Evolutionary conservation across 202 grass and related monocot species (phyloP).

Genomic region (Alloteropsis angusta): DNA sequence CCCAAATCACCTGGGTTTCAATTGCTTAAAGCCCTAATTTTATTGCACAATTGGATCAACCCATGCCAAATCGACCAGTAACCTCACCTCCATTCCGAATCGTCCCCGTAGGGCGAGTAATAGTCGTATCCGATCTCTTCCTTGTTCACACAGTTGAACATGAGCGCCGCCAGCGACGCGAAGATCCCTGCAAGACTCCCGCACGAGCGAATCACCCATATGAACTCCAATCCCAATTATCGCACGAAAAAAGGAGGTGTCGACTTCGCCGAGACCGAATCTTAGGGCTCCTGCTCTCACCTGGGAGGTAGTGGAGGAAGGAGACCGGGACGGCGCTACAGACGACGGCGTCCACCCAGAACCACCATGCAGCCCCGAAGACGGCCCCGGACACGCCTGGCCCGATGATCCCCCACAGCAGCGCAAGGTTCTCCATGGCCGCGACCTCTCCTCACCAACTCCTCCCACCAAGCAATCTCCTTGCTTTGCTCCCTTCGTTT

Average conservation of each 20-base stretch:
- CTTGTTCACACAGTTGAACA: conserved; percentile 89
- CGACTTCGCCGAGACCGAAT: not conserved
- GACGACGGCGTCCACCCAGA: conserved; percentile 96
- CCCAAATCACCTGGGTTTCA: not conserved
- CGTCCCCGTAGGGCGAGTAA: conserved; percentile 79
- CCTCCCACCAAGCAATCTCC: conserved; percentile 23
- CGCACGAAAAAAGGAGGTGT: not conserved
- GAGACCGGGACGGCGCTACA: conserved; percentile 76
- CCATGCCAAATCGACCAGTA: not conserved
- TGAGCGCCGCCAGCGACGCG: conserved; percentile 77
- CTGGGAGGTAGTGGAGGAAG: conserved; percentile 96
- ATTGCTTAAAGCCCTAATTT: not conserved
- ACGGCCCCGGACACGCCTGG: conserved; percentile 81
- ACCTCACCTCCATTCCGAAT: conserved; percentile 74
- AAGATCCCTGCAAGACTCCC: conserved; percentile 56
- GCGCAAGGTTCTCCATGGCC: conserved; percentile 58
- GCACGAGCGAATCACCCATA: not conserved
- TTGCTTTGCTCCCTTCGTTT: not conserved
- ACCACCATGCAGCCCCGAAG: conserved; percentile 93
- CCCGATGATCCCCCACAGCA: conserved; percentile 78
- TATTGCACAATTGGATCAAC: not conserved
- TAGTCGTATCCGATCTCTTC: conserved; percentile 75
- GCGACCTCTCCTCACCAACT: conserved; percentile 15
- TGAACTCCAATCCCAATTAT: not conserved
- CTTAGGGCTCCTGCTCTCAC: conserved; percentile 35